Base-by-base conservation (phyloP, 2,329 filamentous ascomycete genomes). In the Epichloe uncinata region DNA sequence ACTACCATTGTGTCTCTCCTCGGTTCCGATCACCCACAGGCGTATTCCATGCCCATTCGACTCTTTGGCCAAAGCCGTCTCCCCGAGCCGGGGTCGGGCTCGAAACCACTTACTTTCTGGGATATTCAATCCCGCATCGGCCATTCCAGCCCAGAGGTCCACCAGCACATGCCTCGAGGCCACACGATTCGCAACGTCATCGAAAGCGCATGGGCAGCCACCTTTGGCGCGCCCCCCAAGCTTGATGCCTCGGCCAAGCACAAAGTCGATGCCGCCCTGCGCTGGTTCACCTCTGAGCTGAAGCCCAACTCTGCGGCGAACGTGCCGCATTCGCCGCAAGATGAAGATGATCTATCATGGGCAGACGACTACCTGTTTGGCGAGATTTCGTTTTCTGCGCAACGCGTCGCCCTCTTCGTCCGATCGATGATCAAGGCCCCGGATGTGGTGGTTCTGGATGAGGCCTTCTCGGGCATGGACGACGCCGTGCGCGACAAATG, bases 1-100 rank as follows among this genome's bases (percentile, higher is more conserved):
- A 97, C 93, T 0, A 98, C 93, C 0, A 76, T 98, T 38, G 78
- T 97, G 30, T 93, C 89, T 5, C 75, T 98, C 5, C 85, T 98
- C 52, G 94, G 87, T 52, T 97, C 91, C 1, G 93, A 98, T 61
- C 93, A 98, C 59, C 93, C 93, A 0, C 91, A 97, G 65, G 82
- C 90, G 0, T 98, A 97, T 64, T 87, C 87, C 0, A 78, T 90
- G 22, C 90, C 91, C 0, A 84, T 98, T 53, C 84, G 79, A 57
- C 74, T 96, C 13, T 97, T 98, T 62, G 88, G 89, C 1, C 81
- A 81, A 20, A 84, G 84, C 49, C 80, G 93, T 18, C 73, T 96
- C 0, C 89, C 91, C 0, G 79, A 85, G 50, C 77, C 78, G 0
- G 85, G 84, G 0, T 79, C 78, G 0, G 72, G 69, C 2, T 64